Percentiles rank a stretch among this genome's conserved stretches.
Evolutionary conservation across 495 filamentous ascomycete species (phyloP).

Genomic region (Sphaerosporella brunnea): DNA sequence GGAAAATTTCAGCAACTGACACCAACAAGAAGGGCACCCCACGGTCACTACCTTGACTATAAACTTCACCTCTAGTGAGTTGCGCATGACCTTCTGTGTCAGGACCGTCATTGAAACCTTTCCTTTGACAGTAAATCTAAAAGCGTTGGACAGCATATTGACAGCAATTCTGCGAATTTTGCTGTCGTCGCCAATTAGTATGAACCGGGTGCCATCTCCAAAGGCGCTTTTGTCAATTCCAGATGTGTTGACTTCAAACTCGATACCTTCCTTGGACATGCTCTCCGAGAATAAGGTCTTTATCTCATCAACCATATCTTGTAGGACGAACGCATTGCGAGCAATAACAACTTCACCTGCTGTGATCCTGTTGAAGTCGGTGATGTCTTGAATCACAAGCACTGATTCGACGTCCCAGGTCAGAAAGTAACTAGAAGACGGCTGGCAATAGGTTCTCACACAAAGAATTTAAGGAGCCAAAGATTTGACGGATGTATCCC

Average conservation of each 20-base stretch:
- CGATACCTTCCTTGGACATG: conserved; percentile 14
- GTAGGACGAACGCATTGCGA: conserved; percentile 11
- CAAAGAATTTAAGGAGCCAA: conserved; percentile 15
- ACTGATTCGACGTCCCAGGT: conserved; percentile 6
- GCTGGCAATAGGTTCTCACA: neutral
- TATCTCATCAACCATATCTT: conserved; percentile 16
- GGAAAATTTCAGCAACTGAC: neutral
- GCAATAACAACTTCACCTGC: conserved; percentile 7
- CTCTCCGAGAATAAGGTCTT: conserved; percentile 11
- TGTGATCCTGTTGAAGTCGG: conserved; percentile 20
- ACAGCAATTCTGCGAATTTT: conserved; percentile 19
- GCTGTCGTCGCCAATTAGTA: conserved; percentile 15
- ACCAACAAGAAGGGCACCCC: neutral
- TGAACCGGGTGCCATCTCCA: conserved; percentile 14
- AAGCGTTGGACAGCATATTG: conserved; percentile 18
- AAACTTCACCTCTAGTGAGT: conserved; percentile 15
- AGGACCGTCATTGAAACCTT: conserved; percentile 11
- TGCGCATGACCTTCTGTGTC: conserved; percentile 13
- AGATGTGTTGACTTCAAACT: conserved; percentile 12
- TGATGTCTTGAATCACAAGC: conserved; percentile 21
- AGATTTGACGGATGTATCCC: conserved; percentile 13
- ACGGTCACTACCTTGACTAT: conserved; percentile 11
- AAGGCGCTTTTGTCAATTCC: conserved; percentile 11
- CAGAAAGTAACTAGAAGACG: neutral
- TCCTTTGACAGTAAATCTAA: conserved; percentile 19